Percentiles rank a stretch among this genome's conserved stretches.
These are phyloP conservation scores for Phragmites australis DNA, from an alignment of 176 grass and related monocot genomes.

Conservation along the genomic window DNA sequence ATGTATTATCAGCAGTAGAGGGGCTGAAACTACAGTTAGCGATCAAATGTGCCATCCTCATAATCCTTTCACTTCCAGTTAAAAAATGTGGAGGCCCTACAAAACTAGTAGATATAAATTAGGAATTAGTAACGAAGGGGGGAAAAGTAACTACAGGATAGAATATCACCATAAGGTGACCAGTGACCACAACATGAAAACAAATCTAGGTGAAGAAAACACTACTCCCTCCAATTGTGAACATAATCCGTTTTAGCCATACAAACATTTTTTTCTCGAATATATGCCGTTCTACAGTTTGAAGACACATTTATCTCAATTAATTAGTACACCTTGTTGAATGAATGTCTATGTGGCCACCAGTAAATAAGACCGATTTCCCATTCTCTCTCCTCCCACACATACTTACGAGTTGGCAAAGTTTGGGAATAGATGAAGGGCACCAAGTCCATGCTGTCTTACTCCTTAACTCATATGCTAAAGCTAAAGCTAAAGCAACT, in stretches of 20 bases:
- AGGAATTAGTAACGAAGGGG: not conserved
- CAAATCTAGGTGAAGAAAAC: not conserved
- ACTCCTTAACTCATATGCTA: not conserved
- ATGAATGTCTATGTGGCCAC: too few species aligned
- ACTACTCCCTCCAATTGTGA: not conserved
- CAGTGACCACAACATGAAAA: not conserved
- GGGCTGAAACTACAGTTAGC: constrained; percentile 46
- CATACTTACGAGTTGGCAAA: not conserved
- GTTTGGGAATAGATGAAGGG: constrained; percentile 18
- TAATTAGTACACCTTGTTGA: too few species aligned
- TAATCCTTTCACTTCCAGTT: constrained; percentile 29
- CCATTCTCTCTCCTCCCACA: not conserved
- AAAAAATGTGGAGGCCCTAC: constrained; percentile 1
- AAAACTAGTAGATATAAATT: constrained; percentile 28
- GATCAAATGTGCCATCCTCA: constrained; percentile 63
- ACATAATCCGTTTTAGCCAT: not conserved
- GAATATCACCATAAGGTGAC: not conserved
- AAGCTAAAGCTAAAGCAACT: not conserved
- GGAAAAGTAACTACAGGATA: not conserved
- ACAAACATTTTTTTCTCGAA: not conserved
- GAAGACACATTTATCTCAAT: not conserved
- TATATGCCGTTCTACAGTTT: not conserved
- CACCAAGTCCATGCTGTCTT: not conserved
- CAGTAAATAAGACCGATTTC: not conserved
- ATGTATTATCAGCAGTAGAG: constrained; percentile 37